Base-by-base conservation (phyloP, 306 rosid genomes). In the Canavalia gladiata region DNA sequence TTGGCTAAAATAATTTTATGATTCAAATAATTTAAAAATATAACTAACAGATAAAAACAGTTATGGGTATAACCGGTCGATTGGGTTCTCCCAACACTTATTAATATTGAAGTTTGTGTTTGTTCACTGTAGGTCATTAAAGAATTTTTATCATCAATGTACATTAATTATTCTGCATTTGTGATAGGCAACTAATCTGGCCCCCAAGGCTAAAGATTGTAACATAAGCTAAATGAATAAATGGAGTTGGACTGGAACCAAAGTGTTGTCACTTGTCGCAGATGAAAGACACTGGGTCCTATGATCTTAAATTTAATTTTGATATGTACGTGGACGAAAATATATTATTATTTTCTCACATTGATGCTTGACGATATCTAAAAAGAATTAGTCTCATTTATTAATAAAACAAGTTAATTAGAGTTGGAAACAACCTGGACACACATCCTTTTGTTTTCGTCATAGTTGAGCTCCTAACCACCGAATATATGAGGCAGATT, bases 381-480 rank as follows among this genome's bases (percentile, higher is more conserved):
- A 64, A 64, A 37, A 2, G 4, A 37, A 37, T 37, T 37, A 37
- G 41, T 64, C 5, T 39, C 13, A 37, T 37, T 35, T 0, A 37
- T 37, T 64, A 6, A 12, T 12, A 64, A 58, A 64, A 64, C 11
- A 39, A 37, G 68, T 5, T 35, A 35, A 59, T 64, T 6, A 64
- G 47, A 64, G 51, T 37, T 66, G 72, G 34, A 66, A 66, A 66
- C 72, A 67, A 25, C 37, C 77, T 39, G 68, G 78, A 49, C 56
- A 28, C 45, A n/a, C 4, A 41, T 56, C 56, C 56, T 37, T 65
- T 63, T 63, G 46, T 72, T 46, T 18, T 25, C 34, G 7, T 18
- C 74, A 60, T 51, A 68, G 74, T 55, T 79, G 43, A 64, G 57
- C 28, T 57, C 81, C 59, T 73, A 80, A 80, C 71, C 25, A 70